These are phyloP conservation scores for Penicillium sp. DNA, from an alignment of 2,329 filamentous ascomycete genomes.

Conservation along the genomic window DNA sequence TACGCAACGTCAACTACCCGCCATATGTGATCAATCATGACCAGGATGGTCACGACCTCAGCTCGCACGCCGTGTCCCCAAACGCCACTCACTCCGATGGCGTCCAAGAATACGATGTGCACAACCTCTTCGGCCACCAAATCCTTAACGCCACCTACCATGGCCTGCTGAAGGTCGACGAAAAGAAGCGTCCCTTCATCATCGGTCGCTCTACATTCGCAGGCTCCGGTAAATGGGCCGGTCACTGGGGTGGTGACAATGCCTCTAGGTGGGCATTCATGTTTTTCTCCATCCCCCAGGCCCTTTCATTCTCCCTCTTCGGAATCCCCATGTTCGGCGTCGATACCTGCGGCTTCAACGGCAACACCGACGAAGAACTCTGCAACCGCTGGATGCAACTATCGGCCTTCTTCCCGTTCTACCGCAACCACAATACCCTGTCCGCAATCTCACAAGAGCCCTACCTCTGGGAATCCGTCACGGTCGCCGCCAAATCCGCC, in stretches of 20 bases:
- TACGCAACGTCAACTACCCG: constrained; percentile 68
- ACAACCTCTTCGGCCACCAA: constrained; percentile 75
- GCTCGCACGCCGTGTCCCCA: constrained; percentile 69
- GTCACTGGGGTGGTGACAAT: constrained; percentile 83
- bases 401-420: constrained; percentile 74
- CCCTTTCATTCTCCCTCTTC: constrained; percentile 70
- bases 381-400: constrained; percentile 74
- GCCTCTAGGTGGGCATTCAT: constrained; percentile 69
- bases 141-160: constrained; percentile 76
- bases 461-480: constrained; percentile 67
- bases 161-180: constrained; percentile 63
- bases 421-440: constrained; percentile 71
- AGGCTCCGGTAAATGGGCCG: constrained; percentile 71
- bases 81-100: constrained; percentile 77
- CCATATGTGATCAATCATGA: constrained; percentile 76
- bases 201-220: constrained; percentile 81
- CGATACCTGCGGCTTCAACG: constrained; percentile 69
- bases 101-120: constrained; percentile 74
- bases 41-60: constrained; percentile 63
- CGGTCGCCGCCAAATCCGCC: constrained; percentile 62
- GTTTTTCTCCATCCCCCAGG: constrained; percentile 75
- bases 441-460: constrained; percentile 66
- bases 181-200: constrained; percentile 74
- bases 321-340: constrained; percentile 76
- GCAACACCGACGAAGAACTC: constrained; percentile 66